Percentiles rank a stretch among this genome's conserved stretches.
Conservation (phyloP, 148 eudicot species). For the Rhododendron williamsianum region DNA sequence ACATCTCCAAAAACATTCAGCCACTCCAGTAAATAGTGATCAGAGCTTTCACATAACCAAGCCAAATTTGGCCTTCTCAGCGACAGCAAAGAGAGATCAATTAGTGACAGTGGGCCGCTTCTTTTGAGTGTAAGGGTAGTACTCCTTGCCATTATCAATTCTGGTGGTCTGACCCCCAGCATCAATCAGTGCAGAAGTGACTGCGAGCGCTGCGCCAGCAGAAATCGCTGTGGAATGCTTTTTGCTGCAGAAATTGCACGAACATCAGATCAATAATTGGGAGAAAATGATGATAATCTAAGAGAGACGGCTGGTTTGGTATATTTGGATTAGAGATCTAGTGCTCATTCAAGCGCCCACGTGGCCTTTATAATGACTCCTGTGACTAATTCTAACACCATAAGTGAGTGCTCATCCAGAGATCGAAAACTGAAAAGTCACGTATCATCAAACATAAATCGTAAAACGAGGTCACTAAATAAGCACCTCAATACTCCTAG, state of each 20-base stretch:
- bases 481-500: neutral
- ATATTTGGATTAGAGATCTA: neutral
- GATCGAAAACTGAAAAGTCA: neutral
- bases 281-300: neutral
- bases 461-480: neutral
- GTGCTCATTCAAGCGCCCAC: neutral
- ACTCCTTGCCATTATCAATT: constrained; percentile 42
- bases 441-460: neutral
- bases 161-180: constrained; percentile 77
- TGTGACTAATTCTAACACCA: neutral
- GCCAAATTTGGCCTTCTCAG: constrained; percentile 12
- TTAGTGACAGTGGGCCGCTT: constrained; percentile 45
- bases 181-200: constrained; percentile 69
- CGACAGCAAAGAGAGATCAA: constrained; percentile 20
- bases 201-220: constrained; percentile 85
- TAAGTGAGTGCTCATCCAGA: neutral
- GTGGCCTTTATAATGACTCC: neutral
- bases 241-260: constrained; percentile 37
- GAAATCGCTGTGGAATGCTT: constrained; percentile 72
- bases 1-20: constrained; percentile 16
- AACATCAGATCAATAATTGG: neutral
- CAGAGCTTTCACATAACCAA: neutral
- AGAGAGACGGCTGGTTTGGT: neutral
- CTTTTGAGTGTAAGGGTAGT: constrained; percentile 68
- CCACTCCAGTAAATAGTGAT: neutral